Conservation (phyloP, 2,329 filamentous ascomycete species). For the Capronia coronata region DNA sequence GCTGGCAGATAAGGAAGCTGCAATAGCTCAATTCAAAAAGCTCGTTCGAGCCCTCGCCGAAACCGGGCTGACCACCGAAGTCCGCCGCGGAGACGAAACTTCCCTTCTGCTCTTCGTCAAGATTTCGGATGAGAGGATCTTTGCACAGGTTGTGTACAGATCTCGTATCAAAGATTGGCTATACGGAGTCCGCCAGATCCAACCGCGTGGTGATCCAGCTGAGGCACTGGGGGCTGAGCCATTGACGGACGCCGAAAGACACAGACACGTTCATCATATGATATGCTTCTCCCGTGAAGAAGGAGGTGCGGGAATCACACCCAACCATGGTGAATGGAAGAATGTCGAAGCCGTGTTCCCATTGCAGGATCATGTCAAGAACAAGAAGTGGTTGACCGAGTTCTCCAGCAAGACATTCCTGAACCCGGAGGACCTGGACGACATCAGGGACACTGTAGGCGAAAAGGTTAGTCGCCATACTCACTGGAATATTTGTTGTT, state of each 20-base stretch:
- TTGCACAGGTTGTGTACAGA: slow-evolving; percentile 75
- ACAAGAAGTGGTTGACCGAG: slow-evolving; percentile 66
- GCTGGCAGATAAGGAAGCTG: slow-evolving; percentile 65
- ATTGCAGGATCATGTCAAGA: slow-evolving; percentile 69
- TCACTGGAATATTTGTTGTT: background rate
- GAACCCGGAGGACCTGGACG: slow-evolving; percentile 60
- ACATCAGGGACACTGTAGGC: slow-evolving; percentile 69
- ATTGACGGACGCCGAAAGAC: slow-evolving; percentile 77
- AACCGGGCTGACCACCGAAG: slow-evolving; percentile 81
- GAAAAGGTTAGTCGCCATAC: slow-evolving; percentile 49
- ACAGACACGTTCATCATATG: slow-evolving; percentile 80
- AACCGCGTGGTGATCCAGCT: slow-evolving; percentile 66
- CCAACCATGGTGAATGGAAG: slow-evolving; percentile 63
- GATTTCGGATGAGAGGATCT: slow-evolving; percentile 65
- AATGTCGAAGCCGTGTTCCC: slow-evolving; percentile 69
- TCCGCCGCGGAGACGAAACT: slow-evolving; percentile 67
- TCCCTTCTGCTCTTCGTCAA: slow-evolving; percentile 79
- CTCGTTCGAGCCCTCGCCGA: slow-evolving; percentile 67
- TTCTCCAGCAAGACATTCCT: slow-evolving; percentile 67
- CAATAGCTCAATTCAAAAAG: slow-evolving; percentile 68
- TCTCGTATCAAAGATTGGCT: slow-evolving; percentile 92
- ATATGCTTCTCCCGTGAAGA: slow-evolving; percentile 67
- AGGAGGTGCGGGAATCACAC: slow-evolving; percentile 71
- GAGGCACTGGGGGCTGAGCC: slow-evolving; percentile 65
- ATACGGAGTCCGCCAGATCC: slow-evolving; percentile 71